Conservation (phyloP, 2,329 filamentous ascomycete genomes). For the Penicillium sumatraense region DNA sequence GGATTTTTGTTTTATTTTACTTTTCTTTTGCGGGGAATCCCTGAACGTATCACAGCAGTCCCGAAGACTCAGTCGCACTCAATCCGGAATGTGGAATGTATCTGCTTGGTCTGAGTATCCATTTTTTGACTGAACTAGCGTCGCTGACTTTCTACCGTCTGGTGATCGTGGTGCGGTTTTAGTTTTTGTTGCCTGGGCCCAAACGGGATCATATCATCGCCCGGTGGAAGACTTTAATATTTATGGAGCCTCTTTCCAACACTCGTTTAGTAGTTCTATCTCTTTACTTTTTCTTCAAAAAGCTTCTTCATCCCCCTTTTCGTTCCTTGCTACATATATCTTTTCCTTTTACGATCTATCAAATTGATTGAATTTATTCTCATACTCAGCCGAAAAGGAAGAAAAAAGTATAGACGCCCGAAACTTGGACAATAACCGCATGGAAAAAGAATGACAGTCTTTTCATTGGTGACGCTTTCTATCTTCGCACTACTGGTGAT, state of each 20-base stretch:
- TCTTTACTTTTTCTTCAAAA: conserved; percentile 1
- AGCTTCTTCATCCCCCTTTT: conserved; percentile 8
- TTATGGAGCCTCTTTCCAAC: conserved; percentile 18
- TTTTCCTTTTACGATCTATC: not conserved
- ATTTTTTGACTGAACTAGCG: conserved; percentile 17
- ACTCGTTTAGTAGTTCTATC: not conserved
- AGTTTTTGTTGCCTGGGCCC: conserved; percentile 19
- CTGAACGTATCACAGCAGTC: conserved; percentile 30
- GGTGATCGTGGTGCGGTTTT: conserved; percentile 23
- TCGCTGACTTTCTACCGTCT: conserved; percentile 16
- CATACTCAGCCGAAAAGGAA: not conserved
- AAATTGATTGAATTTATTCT: not conserved
- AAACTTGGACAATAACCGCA: conserved; percentile 8
- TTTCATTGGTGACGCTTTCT: conserved; percentile 35
- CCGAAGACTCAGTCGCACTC: conserved; percentile 15
- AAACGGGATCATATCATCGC: conserved; percentile 17
- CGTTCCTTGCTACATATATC: conserved; percentile 2
- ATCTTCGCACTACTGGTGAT: conserved; percentile 35
- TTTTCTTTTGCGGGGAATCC: conserved; percentile 31
- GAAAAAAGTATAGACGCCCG: conserved; percentile 3
- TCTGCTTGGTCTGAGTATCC: conserved; percentile 16
- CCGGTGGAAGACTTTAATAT: conserved; percentile 16
- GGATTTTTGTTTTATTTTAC: too few relatives aligned
- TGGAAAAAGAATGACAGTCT: conserved; percentile 37
- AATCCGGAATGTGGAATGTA: conserved; percentile 28